Base-by-base conservation (phyloP, 176 grass and related monocot species). In the Calamus simplicifolius region DNA sequence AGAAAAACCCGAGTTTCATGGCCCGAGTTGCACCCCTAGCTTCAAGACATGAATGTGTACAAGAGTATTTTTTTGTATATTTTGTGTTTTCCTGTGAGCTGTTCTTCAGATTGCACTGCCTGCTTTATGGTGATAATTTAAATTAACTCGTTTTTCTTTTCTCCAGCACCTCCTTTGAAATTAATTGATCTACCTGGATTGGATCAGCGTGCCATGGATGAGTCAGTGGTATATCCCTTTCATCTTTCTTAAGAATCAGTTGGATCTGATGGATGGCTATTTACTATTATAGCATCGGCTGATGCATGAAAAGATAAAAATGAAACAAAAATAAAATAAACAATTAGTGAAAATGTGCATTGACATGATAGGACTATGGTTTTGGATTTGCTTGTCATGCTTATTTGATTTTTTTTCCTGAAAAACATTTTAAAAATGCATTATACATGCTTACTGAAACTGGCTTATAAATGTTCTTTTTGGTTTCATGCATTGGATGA, bases 131-230 rank as follows among this genome's bases (percentile, higher is more conserved):
- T 43, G 35, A 43, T 48, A 56, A 61, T 75, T 56, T 58, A 50
- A 66, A 54, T 19, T 18, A 52, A 66, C 12, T 58, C 14, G 51
- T 3, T 29, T 19, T 81, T 18, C 2, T 56, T 51, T 61, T 51
- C 1, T 2, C 87, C 58, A 98, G 93, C 93, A 71, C 93, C 93
- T 74, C 76, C 93, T n/a, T 59, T 98, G 57, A 98, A 98, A 71
- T 85, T 98, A 76, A 83, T 92, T 69, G 93, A 98, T 83, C 85
- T 98, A 75, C 93, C 93, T 29, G 93, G 93, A 29, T 79, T 98
- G 73, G 87, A 98, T 66, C 93, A 98, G 72, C 79, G 93, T 31
- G 78, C 84, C 19, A 73, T 98, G 17, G 87, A 98, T 64, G 93
- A 98, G 64, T 79, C 93, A 65, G 76, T 73, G 19, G 93, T 89